Base-by-base conservation (phyloP, 345 rosid species). In the Camelina neglecta region DNA sequence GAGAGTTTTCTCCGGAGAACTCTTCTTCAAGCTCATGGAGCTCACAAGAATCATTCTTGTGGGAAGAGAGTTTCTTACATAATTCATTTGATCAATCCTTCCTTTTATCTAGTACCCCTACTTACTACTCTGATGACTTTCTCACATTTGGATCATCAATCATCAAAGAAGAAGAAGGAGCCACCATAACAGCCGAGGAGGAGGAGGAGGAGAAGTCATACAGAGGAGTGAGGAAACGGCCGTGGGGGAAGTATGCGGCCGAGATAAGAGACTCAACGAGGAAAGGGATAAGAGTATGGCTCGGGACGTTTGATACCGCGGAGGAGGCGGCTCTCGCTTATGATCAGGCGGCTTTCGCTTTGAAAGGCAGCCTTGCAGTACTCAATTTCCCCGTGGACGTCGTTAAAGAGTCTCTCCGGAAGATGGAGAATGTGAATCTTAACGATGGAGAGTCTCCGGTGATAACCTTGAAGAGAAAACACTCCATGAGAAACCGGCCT, bases 251-350 rank as follows among this genome's bases (percentile, higher is more conserved):
- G 67, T 88, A 42, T 12, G 96, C 93, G 1, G 93, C 96, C 0
- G 96, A 90, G 84, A 88, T 90, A 23, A 82, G 96, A 60, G 93
- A 90, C 56, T 87, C 93, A 1, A 84, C 89, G 0, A 81, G 87
- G 56, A 81, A 87, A 24, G 93, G 93, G 2, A 77, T 78, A 6
- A 71, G 96, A 71, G 93, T 91, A 9, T 91, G 96, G 96, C 84
- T 91, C 0, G 93, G 96, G 20, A 91, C 96, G 2, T 91, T 89
- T 21, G 88, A 87, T 44, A 86, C 82, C 0, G 89, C 86, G 0
- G 93, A 90, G 78, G 92, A 83, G 2, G 96, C 93, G 0, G 96
- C 96, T 61, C 26, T 87, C 11, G 96, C 93, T 24, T 91, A 91
- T 26, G 97, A 91, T 50, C 97, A 86, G 31, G 97, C 97, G 0